Base-by-base conservation (phyloP, 768 basidiomycete genomes). In the Peribolospora kevripleyi region DNA sequence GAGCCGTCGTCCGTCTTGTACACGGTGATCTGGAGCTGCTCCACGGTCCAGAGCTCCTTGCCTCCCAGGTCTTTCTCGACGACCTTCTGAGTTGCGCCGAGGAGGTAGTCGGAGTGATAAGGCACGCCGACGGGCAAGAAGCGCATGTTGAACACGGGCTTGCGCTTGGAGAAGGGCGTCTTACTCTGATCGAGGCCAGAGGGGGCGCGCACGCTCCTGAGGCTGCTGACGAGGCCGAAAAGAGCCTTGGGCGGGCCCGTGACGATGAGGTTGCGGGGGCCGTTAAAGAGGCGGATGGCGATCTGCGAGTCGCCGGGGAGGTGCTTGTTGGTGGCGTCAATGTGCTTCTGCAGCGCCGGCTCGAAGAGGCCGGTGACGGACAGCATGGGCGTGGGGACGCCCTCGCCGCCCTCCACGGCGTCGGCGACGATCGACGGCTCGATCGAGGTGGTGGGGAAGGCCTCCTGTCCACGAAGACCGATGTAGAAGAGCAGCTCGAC, bases 111-210 rank as follows among this genome's bases (percentile, higher is more conserved):
- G 68, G 87, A 90, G 73, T 98, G 93, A 70, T 88, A 98, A 0
- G 93, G 93, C 2, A 88, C 91, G 53, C 79, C 82, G 64, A 98
- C 82, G n/a, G 85, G 81, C 63, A 98, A 71, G 74, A 97, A 98
- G 48, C 93, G 80, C 50, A 83, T 76, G 47, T 78, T 81, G 68
- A 98, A 97, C 5, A 85, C 82, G 5, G 84, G 80, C 69, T 91
- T 91, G 62, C 93, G 77, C 71, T 95, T 87, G 6, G 87, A 91
- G 71, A 81, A 91, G 7, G 88, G 84, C 3, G 77, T 72, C 60
- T 93, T 93, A 75, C 81, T 84, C 69, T 98, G 93, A 62, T 98
- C 93, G 42, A 81, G 72, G 43, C 86, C 86, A 14, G 73, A 73
- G 0, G 86, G 76, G 0, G 93, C 93, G 59, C 82, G 81, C 61